Evolutionary conservation across 2,329 filamentous ascomycete species (phyloP).

Genomic region (Coniochaeta ligniaria): DNA sequence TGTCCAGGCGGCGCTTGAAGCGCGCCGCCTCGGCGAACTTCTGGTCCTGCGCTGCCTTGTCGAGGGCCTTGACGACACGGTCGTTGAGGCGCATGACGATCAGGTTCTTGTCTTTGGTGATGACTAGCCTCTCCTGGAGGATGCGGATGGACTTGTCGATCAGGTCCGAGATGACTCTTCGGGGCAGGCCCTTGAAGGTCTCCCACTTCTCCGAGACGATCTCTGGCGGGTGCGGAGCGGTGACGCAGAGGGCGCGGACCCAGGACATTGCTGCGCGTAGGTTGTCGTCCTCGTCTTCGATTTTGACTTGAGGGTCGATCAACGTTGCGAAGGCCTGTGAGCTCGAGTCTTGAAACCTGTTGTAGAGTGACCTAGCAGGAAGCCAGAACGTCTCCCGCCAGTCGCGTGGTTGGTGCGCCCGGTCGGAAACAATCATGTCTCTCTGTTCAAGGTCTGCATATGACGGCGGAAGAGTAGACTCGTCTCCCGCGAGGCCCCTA

Average conservation of each 20-base stretch:
- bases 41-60: conserved; percentile 44
- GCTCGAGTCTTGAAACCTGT: conserved; percentile 47
- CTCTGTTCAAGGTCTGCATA: conserved; percentile 34
- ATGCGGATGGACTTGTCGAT: conserved; percentile 41
- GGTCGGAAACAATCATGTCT: conserved; percentile 26
- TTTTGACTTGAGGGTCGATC: conserved; percentile 7
- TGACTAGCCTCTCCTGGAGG: conserved; percentile 44
- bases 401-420: conserved; percentile 24
- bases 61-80: conserved; percentile 47
- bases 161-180: conserved; percentile 30
- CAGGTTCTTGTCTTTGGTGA: conserved; percentile 50
- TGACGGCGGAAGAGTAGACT: conserved; percentile 39
- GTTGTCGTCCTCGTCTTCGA: conserved; percentile 13
- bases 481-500: conserved; percentile 35
- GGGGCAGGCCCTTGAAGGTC: conserved; percentile 29
- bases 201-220: conserved; percentile 44
- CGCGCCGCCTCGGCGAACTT: conserved; percentile 51
- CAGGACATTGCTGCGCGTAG: conserved; percentile 46
- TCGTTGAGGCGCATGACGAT: conserved; percentile 55
- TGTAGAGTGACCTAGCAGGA: conserved; percentile 44
- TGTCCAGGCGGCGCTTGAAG: conserved; percentile 56
- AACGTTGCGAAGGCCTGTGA: conserved; percentile 36
- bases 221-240: conserved; percentile 40
- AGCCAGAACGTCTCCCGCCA: conserved; percentile 54
- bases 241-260: conserved; percentile 52